These are phyloP conservation scores for Talaromyces sp. DNA, from an alignment of 2,329 filamentous ascomycete genomes.

Conservation along the genomic window DNA sequence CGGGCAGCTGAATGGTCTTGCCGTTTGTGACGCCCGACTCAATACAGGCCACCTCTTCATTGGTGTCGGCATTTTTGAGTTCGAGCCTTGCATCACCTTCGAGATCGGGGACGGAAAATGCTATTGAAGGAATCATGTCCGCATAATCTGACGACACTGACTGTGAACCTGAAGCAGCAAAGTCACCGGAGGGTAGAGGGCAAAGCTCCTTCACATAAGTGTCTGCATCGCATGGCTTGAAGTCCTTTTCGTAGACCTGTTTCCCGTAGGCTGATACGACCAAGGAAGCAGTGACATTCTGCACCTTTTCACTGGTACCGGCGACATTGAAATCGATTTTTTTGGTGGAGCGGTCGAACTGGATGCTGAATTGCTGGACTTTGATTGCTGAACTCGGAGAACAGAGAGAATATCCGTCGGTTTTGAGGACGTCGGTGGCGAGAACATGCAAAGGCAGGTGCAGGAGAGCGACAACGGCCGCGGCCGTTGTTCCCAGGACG, in stretches of 20 bases:
- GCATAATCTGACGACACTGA: constrained; percentile 68
- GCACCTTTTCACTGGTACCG: constrained; percentile 66
- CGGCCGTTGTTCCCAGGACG: constrained; percentile 8
- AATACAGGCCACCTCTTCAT: constrained; percentile 71
- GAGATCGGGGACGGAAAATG: constrained; percentile 86
- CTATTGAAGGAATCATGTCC: constrained; percentile 75
- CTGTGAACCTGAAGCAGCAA: constrained; percentile 68
- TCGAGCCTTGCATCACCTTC: constrained; percentile 77
- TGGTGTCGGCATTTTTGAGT: constrained; percentile 59
- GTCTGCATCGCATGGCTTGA: constrained; percentile 71
- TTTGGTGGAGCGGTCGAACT: constrained; percentile 71
- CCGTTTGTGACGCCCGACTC: constrained; percentile 79
- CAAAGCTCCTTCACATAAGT: constrained; percentile 73
- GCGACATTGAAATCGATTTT: constrained; percentile 76
- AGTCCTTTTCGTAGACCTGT: constrained; percentile 70
- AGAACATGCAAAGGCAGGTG: constrained; percentile 41
- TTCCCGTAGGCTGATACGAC: constrained; percentile 80
- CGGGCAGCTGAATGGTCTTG: constrained; percentile 70
- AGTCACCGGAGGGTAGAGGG: constrained; percentile 73
- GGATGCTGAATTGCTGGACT: constrained; percentile 70
- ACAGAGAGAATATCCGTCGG: constrained; percentile 75
- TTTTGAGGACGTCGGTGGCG: constrained; percentile 70
- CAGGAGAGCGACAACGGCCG: constrained; percentile 5
- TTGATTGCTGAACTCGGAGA: constrained; percentile 53
- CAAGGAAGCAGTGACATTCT: constrained; percentile 76